Base-by-base conservation (phyloP, 1,139 yeast genomes). In the Candida mesenterica region DNA sequence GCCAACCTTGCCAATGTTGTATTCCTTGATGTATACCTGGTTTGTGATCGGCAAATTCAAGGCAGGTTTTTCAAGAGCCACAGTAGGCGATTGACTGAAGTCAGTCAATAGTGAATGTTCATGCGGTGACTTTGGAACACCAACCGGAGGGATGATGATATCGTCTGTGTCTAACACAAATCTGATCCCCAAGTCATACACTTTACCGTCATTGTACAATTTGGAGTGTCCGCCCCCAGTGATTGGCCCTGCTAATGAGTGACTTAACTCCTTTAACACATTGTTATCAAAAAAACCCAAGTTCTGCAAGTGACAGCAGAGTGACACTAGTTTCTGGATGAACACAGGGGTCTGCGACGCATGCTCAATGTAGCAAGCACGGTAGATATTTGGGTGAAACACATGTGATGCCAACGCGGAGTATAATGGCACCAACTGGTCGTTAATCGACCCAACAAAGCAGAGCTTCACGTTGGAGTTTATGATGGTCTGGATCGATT, bases 171-270 rank as follows among this genome's bases (percentile, higher is more conserved):
- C 90, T 23, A 90, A 60, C 2, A 86, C 75, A 54, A 85, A 84
- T 41, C 79, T 75, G 34, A 90, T 53, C 0, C 94, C 96, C 44
- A 87, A 57, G 46, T 82, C 89, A 54, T 92, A 92, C 0, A 92
- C 97, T 40, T 80, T 76, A 4, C 82, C 79, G 48, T 87, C 96
- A 51, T 85, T 85, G 58, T 92, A 92, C 31, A 92, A 80, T 45
- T 77, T 82, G 1, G 97, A 89, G 57, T 92, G 97, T 0, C 97
- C 97, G 12, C 95, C 92, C 3, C 97, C 96, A 0, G 96, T 90
- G 37, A 92, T 65, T 3, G 96, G 84, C 0, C 97, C 97, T 0
- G 95, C 92, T 44, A 92, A 67, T 0, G 90, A 77, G 13, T 79
- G 74, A 40, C 96, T 85, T 27, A 92, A 72, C 53, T 92, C 97